Base-by-base conservation (phyloP, 805 yeast species). In the Cyberlindnera saturnus region DNA sequence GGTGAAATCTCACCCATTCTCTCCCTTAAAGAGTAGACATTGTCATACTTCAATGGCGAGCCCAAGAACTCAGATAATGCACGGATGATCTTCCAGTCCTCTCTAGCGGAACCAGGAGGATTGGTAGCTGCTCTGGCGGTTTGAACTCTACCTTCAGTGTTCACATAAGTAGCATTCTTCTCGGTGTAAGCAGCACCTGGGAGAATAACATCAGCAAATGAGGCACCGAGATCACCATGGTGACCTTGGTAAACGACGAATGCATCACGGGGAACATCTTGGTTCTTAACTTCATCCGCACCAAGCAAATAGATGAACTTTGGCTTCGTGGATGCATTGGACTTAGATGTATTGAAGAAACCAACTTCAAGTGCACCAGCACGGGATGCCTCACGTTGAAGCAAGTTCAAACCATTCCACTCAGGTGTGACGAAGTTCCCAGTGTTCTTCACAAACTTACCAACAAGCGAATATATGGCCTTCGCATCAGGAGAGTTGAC, bases 141-240 rank as follows among this genome's bases (percentile, higher is more conserved):
- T 70, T 86, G 96, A 11, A 87, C 80, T 63, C 96, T 80, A 55
- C 96, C 96, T 69, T 87, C 96, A 32, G 95, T 87, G 69, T 86
- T 86, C 51, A 86, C 90, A 64, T 77, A 86, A 5, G 93, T 87
- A 44, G 86, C 89, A 23, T 80, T 69, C 66, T 86, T 87, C 65
- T 86, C 96, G 33, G 96, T 87, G 74, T 82, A 87, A 33, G 96
- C 95, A 31, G 90, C 75, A 38, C 90, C 90, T 37, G 96, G 96
- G 52, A 86, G 74, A 46, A 86, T 76, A 36, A 86, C 95, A 63
- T 86, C 95, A 36, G 96, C 96, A 54, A 79, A 75, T 8, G 91
- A 81, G 26, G 96, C 96, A 53, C 96, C 96, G 18, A 75, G 64
- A 56, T 86, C 96, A 67, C 96, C 96, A 66, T 86, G 95, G 66